Conservation (phyloP, 2,329 filamentous ascomycete genomes). For the Didymella segeticola region DNA sequence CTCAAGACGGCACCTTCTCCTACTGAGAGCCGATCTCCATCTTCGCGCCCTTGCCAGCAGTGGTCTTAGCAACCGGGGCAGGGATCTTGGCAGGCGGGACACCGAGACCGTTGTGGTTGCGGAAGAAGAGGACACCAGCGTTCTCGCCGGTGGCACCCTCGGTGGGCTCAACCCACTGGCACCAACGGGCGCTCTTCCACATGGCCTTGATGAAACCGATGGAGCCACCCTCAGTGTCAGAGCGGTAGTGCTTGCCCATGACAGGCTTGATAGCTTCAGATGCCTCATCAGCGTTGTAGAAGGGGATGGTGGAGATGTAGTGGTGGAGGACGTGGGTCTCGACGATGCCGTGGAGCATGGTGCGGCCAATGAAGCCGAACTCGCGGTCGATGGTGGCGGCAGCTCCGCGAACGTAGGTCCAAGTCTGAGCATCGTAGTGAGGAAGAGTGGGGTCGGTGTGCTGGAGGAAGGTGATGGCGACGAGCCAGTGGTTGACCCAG, state of each 20-base stretch:
- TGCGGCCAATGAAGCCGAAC: conserved; percentile 92
- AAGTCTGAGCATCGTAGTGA: conserved; percentile 85
- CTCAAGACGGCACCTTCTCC: conserved; percentile 32
- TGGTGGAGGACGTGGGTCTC: conserved; percentile 98
- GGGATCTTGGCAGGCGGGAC: conserved; percentile 58
- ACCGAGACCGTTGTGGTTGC: conserved; percentile 90
- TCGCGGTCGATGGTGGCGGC: conserved; percentile 97
- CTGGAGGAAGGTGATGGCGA: conserved; percentile 96
- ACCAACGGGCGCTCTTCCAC: conserved; percentile 81
- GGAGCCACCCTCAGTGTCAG: conserved; percentile 77
- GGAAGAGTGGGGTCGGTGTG: conserved; percentile 95
- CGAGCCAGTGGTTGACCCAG: conserved; percentile 99
- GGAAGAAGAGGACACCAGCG: conserved; percentile 90
- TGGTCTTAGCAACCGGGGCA: conserved; percentile 36
- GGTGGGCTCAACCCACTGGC: conserved; percentile 97
- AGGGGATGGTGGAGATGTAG: conserved; percentile 94
- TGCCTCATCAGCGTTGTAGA: conserved; percentile 95
- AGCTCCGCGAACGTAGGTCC: conserved; percentile 93
- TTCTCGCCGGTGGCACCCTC: conserved; percentile 79
- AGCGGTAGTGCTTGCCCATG: conserved; percentile 95
- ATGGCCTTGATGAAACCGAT: conserved; percentile 82
- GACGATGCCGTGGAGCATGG: conserved; percentile 92
- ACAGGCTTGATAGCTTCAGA: conserved; percentile 91
- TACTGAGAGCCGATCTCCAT: conserved; percentile 45
- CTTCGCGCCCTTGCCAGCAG: conserved; percentile 42